A percentile compares a stretch with the other conserved stretches of the same genome.
Evolutionary conservation across 176 grass and related monocot species (phyloP).

Genomic region (Bonia amplexicaulis): DNA sequence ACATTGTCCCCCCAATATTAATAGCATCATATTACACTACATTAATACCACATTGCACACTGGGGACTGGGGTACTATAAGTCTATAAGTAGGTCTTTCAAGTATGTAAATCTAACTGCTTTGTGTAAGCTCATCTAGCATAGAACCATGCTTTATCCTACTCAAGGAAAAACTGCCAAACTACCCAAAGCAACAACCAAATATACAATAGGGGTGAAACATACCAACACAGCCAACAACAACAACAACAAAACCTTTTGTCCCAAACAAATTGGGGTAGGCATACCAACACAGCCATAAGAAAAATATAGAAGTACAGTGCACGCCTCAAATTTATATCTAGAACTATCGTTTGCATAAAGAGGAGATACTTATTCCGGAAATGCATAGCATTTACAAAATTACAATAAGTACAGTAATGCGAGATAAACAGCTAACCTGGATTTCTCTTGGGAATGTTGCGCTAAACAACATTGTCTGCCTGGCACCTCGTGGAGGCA

Average conservation of each 20-base stretch:
- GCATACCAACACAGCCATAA: neutral
- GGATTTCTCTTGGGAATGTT: constrained; percentile 91
- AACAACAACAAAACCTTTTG: too few relatives aligned
- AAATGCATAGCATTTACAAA: neutral
- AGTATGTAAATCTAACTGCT: constrained; percentile 12
- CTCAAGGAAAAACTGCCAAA: neutral
- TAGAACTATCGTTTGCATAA: neutral
- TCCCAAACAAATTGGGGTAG: too few relatives aligned
- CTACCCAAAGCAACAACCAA: neutral
- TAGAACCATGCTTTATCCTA: neutral
- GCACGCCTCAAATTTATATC: neutral
- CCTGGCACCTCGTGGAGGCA: constrained; percentile 67
- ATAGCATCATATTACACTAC: neutral
- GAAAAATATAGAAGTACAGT: neutral
- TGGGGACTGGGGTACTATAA: neutral
- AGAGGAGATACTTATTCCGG: neutral
- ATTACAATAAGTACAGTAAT: neutral
- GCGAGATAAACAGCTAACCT: constrained; percentile 46
- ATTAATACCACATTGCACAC: neutral
- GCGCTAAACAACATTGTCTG: constrained; percentile 96
- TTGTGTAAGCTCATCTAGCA: neutral
- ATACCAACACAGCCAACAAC: neutral
- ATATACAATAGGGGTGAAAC: neutral
- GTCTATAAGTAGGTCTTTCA: neutral
- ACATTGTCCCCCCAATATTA: neutral